Conservation (phyloP, 108 stramenopile species). For the Seminavis robusta region DNA sequence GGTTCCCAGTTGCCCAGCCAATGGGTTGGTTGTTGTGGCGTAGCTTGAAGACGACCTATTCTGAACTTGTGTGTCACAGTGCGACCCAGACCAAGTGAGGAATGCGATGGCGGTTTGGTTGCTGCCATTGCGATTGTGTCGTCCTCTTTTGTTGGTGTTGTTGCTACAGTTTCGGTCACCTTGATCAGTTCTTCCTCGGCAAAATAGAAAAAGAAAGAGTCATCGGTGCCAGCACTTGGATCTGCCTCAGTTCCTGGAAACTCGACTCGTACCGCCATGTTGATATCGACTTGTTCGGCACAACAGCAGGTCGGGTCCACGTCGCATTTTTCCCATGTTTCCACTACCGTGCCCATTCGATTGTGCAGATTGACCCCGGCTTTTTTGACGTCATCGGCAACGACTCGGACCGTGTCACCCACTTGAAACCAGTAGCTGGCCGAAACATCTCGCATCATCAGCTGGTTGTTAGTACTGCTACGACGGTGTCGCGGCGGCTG, state of each 20-base stretch:
- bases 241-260: constrained; percentile 24
- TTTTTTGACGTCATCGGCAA: constrained; percentile 44
- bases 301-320: constrained; percentile 86
- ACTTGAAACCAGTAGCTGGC: constrained; percentile 45
- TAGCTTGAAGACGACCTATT: no score
- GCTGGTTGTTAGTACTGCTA: no score
- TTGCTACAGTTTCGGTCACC: no score
- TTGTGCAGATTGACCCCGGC: constrained; percentile 46
- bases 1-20: no score
- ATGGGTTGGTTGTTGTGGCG: no score
- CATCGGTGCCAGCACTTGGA: constrained; percentile 3
- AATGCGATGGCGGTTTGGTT: no score
- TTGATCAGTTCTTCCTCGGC: constrained; percentile 58
- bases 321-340: constrained; percentile 86
- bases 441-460: constrained; percentile 60
- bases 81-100: no score
- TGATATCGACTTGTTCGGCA: constrained; percentile 68
- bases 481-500: no score
- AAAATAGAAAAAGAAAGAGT: constrained; percentile 59
- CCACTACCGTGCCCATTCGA: constrained; percentile 45
- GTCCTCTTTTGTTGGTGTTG: no score
- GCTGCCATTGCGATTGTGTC: no score
- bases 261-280: constrained; percentile 56
- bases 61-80: no score
- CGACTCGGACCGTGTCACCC: constrained; percentile 58